Conservation (phyloP, 768 basidiomycete species). For the Mycena albidolilacea region DNA sequence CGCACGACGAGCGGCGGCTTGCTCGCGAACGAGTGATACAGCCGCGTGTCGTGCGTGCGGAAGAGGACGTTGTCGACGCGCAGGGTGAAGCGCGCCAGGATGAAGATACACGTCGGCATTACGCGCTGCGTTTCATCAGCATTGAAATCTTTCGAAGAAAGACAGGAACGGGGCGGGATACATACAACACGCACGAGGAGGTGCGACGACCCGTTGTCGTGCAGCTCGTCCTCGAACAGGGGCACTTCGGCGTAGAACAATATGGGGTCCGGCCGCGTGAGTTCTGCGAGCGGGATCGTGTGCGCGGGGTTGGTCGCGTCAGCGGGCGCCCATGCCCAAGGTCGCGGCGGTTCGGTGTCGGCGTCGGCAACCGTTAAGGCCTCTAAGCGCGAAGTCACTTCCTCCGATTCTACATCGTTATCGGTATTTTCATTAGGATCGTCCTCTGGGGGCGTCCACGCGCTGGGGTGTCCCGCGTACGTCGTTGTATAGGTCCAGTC, state of each 20-base stretch:
- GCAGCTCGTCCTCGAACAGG: conserved; percentile 95
- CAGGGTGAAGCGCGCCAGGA: conserved; percentile 91
- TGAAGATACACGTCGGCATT: conserved; percentile 95
- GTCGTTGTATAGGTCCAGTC: conserved; percentile 99
- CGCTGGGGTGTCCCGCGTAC: conserved; percentile 74
- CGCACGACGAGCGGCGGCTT: conserved; percentile 76
- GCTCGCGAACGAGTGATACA: conserved; percentile 88
- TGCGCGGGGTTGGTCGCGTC: conserved; percentile 72
- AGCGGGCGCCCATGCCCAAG: conserved; percentile 64
- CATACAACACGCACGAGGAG: conserved; percentile 90
- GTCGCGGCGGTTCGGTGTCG: conserved; percentile 16
- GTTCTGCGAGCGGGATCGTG: conserved; percentile 85
- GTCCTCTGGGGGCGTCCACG: conserved; percentile 30
- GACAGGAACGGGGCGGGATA: conserved; percentile 36
- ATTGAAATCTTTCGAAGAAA: conserved; percentile 7
- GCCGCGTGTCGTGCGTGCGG: conserved; percentile 87
- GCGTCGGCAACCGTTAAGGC: conserved; percentile 11
- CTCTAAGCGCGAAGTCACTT: conserved; percentile 29
- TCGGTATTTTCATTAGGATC: background rate
- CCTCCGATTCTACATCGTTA: conserved; percentile 14
- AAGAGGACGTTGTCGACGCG: conserved; percentile 97
- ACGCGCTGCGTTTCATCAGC: conserved; percentile 76
- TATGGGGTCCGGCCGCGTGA: conserved; percentile 94
- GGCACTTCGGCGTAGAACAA: conserved; percentile 98
- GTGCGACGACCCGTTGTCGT: conserved; percentile 94